Conservation (phyloP, 495 filamentous ascomycete species). For the Bacidia rubella region DNA sequence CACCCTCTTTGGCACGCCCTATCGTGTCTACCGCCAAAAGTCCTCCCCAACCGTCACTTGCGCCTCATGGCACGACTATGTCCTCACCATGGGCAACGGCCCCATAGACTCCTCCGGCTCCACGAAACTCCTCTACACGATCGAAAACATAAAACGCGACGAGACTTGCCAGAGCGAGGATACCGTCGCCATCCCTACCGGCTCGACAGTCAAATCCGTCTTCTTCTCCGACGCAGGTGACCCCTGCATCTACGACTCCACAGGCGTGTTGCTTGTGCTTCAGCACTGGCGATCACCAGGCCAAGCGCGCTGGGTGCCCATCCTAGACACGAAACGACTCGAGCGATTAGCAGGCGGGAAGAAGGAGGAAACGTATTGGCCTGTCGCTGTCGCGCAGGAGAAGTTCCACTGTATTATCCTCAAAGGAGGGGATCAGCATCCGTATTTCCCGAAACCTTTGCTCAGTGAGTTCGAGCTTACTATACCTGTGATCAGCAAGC, state of each 20-base stretch:
- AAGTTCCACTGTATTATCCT: conserved; percentile 99
- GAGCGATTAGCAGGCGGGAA: conserved; percentile 67
- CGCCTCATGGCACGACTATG: conserved; percentile 83
- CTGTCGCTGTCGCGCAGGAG: conserved; percentile 78
- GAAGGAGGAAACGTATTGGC: conserved; percentile 88
- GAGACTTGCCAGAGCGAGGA: conserved; percentile 88
- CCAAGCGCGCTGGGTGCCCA: conserved; percentile 79
- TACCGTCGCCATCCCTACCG: conserved; percentile 66
- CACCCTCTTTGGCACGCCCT: conserved; percentile 82
- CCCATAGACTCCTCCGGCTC: conserved; percentile 65
- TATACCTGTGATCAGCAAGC: conserved; percentile 47
- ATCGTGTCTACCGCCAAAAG: conserved; percentile 81
- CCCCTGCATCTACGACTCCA: conserved; percentile 85
- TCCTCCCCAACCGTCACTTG: conserved; percentile 80
- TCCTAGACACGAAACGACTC: conserved; percentile 76
- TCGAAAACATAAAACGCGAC: conserved; percentile 87
- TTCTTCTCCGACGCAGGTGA: conserved; percentile 91
- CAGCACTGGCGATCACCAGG: conserved; percentile 80
- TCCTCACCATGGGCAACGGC: conserved; percentile 87
- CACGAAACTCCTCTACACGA: conserved; percentile 65
- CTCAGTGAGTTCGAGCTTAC: conserved; percentile 90
- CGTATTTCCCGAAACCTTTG: conserved; percentile 86
- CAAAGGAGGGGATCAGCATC: conserved; percentile 84
- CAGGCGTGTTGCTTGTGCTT: conserved; percentile 71
- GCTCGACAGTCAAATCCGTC: conserved; percentile 56